A percentile compares a stretch with the other conserved stretches of the same genome.
These are phyloP conservation scores for Nicotiana sylvestris DNA, from an alignment of 257 asterid species.

Conservation along the genomic window DNA sequence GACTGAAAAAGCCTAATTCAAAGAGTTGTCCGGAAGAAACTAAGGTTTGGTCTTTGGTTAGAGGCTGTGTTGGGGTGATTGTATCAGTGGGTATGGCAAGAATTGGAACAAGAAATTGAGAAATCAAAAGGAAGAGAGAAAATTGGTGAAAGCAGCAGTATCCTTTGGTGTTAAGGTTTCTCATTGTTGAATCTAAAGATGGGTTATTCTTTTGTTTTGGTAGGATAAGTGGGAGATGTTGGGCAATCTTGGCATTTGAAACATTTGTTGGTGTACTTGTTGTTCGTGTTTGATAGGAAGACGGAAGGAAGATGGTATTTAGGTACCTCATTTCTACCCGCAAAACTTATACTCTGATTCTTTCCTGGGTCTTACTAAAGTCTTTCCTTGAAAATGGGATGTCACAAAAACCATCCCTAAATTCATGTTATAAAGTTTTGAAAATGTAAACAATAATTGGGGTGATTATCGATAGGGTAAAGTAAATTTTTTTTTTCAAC, in stretches of 20 bases:
- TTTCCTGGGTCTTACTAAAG: background rate
- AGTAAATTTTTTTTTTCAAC: too few species aligned
- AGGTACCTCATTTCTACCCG: background rate
- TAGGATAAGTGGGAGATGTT: background rate
- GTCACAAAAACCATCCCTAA: background rate
- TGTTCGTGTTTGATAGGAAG: background rate
- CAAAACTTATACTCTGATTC: background rate
- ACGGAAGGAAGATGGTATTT: conserved; percentile 10
- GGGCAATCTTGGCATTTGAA: conserved; percentile 10
- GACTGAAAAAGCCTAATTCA: conserved; percentile 35
- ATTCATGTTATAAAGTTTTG: background rate
- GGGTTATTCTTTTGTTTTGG: background rate
- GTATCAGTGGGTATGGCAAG: conserved; percentile 16
- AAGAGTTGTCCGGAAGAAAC: conserved; percentile 18
- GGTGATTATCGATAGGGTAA: background rate
- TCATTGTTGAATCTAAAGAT: conserved; percentile 17
- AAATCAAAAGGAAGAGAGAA: conserved; percentile 10
- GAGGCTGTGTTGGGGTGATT: conserved; percentile 22
- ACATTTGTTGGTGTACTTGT: conserved; percentile 4
- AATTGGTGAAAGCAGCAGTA: background rate
- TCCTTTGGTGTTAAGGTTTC: background rate
- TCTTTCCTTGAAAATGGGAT: background rate
- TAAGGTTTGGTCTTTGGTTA: conserved; percentile 24
- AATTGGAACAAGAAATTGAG: background rate
- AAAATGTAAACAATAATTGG: background rate